Evolutionary conservation across 352 stramenopile genomes (phyloP).

Genomic region (Phytophthora agathidicida): DNA sequence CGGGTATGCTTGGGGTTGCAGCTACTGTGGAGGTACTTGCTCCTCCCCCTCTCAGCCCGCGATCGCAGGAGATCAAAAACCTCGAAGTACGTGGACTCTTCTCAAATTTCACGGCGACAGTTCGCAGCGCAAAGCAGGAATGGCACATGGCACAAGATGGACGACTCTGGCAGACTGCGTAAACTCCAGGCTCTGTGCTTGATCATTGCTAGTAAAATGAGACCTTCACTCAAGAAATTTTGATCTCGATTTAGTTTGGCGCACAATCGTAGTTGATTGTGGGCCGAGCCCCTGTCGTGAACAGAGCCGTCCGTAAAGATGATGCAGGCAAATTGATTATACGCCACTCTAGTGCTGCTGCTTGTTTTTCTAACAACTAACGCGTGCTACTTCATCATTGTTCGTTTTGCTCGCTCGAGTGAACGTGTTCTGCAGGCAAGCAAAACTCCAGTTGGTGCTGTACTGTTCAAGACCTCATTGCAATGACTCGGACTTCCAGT

Average conservation of each 20-base stretch:
- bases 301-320: too few species aligned
- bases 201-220: not conserved
- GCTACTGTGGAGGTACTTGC: not conserved
- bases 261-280: slow-evolving; percentile 9
- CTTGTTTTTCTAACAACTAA: not conserved
- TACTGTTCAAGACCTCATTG: not conserved
- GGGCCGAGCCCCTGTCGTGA: not conserved
- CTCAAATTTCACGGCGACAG: slow-evolving; percentile 39
- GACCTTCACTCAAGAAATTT: slow-evolving; percentile 1
- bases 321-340: slow-evolving; percentile 5
- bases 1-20: not conserved
- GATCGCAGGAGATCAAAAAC: slow-evolving; percentile 23
- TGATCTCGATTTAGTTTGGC: not conserved
- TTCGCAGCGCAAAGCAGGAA: slow-evolving; percentile 46
- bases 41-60: slow-evolving; percentile 23
- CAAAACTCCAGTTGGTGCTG: not conserved
- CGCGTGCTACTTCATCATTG: not conserved
- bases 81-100: slow-evolving; percentile 30
- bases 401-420: slow-evolving; percentile 3
- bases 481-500: not conserved
- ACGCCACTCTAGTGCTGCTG: not conserved
- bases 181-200: not conserved
- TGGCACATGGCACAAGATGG: slow-evolving; percentile 61
- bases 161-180: slow-evolving; percentile 31
- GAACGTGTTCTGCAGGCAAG: not conserved